Evolutionary conservation across 768 basidiomycete genomes (phyloP), one percentile per base, ranked within the genome.

Genomic region (Mycena amicta): DNA sequence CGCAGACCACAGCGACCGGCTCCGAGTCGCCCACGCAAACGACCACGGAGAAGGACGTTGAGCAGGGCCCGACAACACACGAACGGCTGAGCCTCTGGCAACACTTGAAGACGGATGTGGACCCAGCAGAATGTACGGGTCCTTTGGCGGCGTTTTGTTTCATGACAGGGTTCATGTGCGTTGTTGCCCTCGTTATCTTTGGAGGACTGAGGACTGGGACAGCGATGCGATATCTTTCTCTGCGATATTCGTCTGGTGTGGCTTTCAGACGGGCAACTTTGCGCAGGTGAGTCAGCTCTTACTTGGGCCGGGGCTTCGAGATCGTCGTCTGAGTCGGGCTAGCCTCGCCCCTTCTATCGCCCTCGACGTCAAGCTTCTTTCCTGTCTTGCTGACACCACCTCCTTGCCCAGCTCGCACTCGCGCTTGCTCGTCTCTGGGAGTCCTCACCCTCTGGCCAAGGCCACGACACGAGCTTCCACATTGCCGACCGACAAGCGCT

Each of bases 401-500:
- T 74, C 18, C 33, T 37, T 37, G 8, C 33, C 33, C 33, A 95
- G 86, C 78, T 95, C 15, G 82, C 89, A 1, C 75, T 95, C 25
- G 93, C 93, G 2, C 68, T 95, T 51, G 92, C 90, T 0, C 84
- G 93, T 8, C 83, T 92, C n/a, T 93, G 92, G 71, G 78, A 81
- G 68, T 66, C 66, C 31, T 72, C 80, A 25, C 62, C 75, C 18
- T 68, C 67, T 6, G 76, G 76, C n/a, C 71, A 74, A 51, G 62
- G 62, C 4, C 77, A 79, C 40, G 84, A 89, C 67, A 68, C 68
- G 16, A 71, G 79, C 0, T 94, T 95, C 76, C 92, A 92, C 71
- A 82, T 81, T 55, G 81, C 92, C 2, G 94, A 97, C 66, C 86
- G 86, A 70, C 92, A 93, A 70, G 93, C 93, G 16, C 76, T 96